Evolutionary conservation across 2,329 filamentous ascomycete species (phyloP).

Genomic region (Harringtonia aguacate): DNA sequence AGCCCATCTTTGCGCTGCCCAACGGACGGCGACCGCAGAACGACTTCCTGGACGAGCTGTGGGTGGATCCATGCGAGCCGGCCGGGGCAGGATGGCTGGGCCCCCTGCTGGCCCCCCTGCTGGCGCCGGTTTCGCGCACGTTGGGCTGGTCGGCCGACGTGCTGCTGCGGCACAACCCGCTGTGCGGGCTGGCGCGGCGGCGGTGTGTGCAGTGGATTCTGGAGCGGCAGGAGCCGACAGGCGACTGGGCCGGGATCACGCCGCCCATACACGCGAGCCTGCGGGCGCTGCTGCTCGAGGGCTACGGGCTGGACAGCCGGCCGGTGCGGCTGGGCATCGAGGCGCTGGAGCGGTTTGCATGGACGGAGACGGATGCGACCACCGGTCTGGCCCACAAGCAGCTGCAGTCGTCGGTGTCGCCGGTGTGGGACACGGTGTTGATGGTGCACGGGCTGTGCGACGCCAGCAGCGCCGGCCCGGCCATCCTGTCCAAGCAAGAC

Average conservation of each 20-base stretch:
- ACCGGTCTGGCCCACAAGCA: slow-evolving; percentile 14
- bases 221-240: slow-evolving; percentile 16
- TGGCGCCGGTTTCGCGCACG: background rate
- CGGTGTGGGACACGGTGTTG: slow-evolving; percentile 24
- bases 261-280: slow-evolving; percentile 15
- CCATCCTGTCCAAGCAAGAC: background rate
- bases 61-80: slow-evolving; percentile 8
- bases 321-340: background rate
- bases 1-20: slow-evolving; percentile 18
- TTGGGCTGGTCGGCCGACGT: slow-evolving; percentile 11
- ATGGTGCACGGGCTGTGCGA: slow-evolving; percentile 21
- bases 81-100: too few species aligned
- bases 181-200: slow-evolving; percentile 11
- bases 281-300: slow-evolving; percentile 5
- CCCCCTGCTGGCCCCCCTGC: background rate
- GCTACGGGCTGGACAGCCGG: background rate
- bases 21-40: slow-evolving; percentile 14
- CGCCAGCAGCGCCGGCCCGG: background rate
- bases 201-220: slow-evolving; percentile 18
- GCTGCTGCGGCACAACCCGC: slow-evolving; percentile 2
- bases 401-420: slow-evolving; percentile 17
- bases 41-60: slow-evolving; percentile 22
- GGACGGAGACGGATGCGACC: slow-evolving; percentile 13
- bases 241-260: slow-evolving; percentile 18
- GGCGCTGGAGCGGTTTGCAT: background rate